Base-by-base conservation (phyloP, 2,329 filamentous ascomycete genomes). In the Metarhizium sp. region DNA sequence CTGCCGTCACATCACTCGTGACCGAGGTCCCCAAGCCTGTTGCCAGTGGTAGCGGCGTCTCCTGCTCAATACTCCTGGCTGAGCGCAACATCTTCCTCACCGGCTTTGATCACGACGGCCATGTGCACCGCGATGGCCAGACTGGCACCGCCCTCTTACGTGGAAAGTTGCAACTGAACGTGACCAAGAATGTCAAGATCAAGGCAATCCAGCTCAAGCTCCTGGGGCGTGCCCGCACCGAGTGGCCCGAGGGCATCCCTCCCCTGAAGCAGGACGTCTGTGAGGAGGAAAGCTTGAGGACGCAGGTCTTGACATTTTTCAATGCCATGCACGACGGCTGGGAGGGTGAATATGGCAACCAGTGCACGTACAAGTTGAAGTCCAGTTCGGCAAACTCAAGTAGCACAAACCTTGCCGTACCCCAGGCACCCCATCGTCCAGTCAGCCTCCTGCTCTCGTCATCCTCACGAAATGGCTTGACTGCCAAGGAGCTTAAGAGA, bases 171-270 rank as follows among this genome's bases (percentile, higher is more conserved):
- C 86, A 89, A 63, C 69, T 99, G 43, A 86, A 86, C 57, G 81
- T 97, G 13, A 86, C 88, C 49, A 97, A 97, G 67, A 88, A 89
- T 60, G 84, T 91, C 50, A 99, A 99, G 72, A 85, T 99, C 61
- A 96, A 96, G 75, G 87, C 90, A 4, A 82, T 99, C 29, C 91
- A 88, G 6, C 77, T 99, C 53, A 92, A 89, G 64, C 88, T 99
- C 62, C 82, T 86, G 45, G 94, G 92, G 34, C 87, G 85, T 66
- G 90, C 91, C 3, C 82, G 87, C 60, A 97, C 94, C 1, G 91
- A 96, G 66, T 99, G 94, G 94, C 92, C 94, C 16, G 94, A 97
- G 74, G 90, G 91, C 52, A 94, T 97, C 34, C 92, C 94, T 3
- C 91, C 92, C 0, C 80, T 86, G 56, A 96, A 95, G 69, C 80